Evolutionary conservation across 306 rosid species (phyloP), one percentile per base, ranked within the genome.

Genomic region (Pachyrhizus erosus): DNA sequence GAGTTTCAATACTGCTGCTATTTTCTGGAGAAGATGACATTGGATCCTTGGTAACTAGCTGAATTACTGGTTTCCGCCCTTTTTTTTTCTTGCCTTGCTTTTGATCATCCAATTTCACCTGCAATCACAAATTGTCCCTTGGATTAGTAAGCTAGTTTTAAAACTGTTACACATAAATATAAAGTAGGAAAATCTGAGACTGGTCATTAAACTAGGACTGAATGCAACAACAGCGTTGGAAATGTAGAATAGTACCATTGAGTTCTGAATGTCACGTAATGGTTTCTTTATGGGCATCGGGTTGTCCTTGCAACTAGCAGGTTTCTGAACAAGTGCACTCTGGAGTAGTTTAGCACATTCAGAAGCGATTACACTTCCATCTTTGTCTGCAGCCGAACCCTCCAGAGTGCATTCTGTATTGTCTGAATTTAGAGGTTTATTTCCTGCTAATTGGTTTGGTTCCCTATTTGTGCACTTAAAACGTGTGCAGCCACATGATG

Each of bases 401-500:
- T 76, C 77, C 62, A 23, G 9, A 37, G 27, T 23, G 83, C 86
- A 73, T 72, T 80, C 87, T 31, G 81, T 34, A 21, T 57, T 85
- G 65, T 86, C 87, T 72, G 88, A 82, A 76, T 83, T 81, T 58
- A 79, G 69, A 0, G 83, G 73, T 72, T 87, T 86, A 12, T 82
- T 79, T 77, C 23, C 80, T 76, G 83, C 79, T 20, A 20, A 20
- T 9, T 48, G 74, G 62, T 7, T 80, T 43, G 34, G 76, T 81
- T 86, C 93, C 80, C 97, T 88, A 68, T 96, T 96, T 89, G 87
- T 85, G 91, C 99, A 93, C 88, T 90, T 96, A 5, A 80, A 84
- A 20, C 42, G 82, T 60, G 87, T 23, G 75, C 98, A 96, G 75
- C 98, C 98, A 60, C 99, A 96, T 58, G 93, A 88, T 65, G 91